Base-by-base conservation (phyloP, 1,284 basidiomycete genomes). In the Malassezia pachydermatis region DNA sequence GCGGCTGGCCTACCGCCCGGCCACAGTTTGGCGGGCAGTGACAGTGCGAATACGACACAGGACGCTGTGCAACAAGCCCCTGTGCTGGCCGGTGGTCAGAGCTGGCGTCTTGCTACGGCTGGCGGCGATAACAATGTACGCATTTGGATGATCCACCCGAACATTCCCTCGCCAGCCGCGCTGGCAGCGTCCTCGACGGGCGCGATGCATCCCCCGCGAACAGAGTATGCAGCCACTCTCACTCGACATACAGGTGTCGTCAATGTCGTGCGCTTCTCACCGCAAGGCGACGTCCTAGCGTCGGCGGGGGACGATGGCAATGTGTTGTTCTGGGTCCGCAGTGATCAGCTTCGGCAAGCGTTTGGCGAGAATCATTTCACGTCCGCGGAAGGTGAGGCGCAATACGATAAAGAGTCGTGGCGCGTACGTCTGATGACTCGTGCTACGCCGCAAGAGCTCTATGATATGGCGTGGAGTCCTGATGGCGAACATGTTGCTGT, bases 401-500 rank as follows among this genome's bases (percentile, higher is more conserved):
- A 84, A 57, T 82, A 84, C 60, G 90, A 95, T 73, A 92, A 89
- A 73, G 92, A 98, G 71, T 84, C 83, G 62, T 98, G 92, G 92
- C 84, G 88, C 65, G 83, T 88, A 17, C 81, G 88, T 45, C 86
- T 83, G 32, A 86, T 87, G 53, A 84, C 92, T 64, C 78, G 86
- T 83, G 58, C 64, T 14, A 63, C 65, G 1, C 50, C 59, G 32
- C 59, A 61, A 36, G 89, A 96, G 72, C 88, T 98, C 10, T 96
- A 98, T 72, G 92, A 98, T 72, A 77, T 98, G 37, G 87, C 89
- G 0, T 98, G 92, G 92, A 89, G 87, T 57, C 94, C 94, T 0
- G 84, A 85, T 20, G 88, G 90, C 38, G 86, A 92, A 61, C 90
- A 86, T 58, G 79, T 99, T 51, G 80, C 96, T 42, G 84, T 88